A percentile compares a stretch with the other conserved stretches of the same genome.
phyloP scores from a whole-genome alignment of 768 basidiomycete species.

The Exidia glandulosa region DNA sequence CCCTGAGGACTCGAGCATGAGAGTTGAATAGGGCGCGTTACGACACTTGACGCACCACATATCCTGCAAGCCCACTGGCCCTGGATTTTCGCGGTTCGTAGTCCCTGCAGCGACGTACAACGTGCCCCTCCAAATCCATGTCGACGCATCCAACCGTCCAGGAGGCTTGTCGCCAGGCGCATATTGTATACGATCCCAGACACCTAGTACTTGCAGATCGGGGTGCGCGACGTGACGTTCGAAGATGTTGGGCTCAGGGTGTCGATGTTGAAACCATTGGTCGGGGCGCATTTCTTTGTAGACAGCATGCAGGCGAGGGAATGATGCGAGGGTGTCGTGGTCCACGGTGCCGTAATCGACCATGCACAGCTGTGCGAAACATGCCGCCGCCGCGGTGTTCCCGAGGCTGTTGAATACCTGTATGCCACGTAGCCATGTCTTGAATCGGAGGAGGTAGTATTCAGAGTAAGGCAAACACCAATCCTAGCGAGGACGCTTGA shows the following conservation, averaged over 20 bases:
- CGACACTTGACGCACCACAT: conserved; percentile 7
- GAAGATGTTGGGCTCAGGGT: conserved; percentile 3
- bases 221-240: conserved; percentile 25
- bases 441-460: conserved; percentile 17
- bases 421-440: conserved; percentile 12
- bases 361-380: background rate
- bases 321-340: conserved; percentile 12
- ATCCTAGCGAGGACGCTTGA: conserved; percentile 1
- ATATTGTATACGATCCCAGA: background rate
- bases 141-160: conserved; percentile 15
- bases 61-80: conserved; percentile 9
- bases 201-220: conserved; percentile 20
- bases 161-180: conserved; percentile 15
- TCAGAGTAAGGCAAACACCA: conserved; percentile 18
- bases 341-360: conserved; percentile 6
- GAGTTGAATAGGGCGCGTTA: background rate
- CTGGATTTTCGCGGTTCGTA: conserved; percentile 8
- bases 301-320: background rate
- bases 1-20: background rate
- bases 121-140: conserved; percentile 14
- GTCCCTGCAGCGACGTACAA: conserved; percentile 5
- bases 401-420: conserved; percentile 21
- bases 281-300: background rate
- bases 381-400: conserved; percentile 21
- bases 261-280: background rate